A percentile compares a stretch with the other conserved stretches of the same genome.
Conservation (phyloP, 2,329 filamentous ascomycete genomes). For the Alternaria alternata region DNA sequence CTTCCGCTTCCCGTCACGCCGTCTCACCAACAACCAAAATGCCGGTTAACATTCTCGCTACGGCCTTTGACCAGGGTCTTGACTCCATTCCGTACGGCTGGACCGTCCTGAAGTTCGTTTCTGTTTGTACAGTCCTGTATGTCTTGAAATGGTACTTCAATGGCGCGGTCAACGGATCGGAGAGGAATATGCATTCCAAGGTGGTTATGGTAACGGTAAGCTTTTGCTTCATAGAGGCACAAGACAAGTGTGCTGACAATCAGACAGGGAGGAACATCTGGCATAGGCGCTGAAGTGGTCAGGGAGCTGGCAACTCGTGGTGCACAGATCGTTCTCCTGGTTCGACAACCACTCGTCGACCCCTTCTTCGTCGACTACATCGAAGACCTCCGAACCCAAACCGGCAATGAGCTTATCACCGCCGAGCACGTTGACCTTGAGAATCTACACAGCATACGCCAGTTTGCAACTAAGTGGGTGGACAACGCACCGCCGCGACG, state of each 20-base stretch:
- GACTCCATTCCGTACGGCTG: slow-evolving; percentile 63
- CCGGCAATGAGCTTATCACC: slow-evolving; percentile 87
- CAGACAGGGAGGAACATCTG: slow-evolving; percentile 81
- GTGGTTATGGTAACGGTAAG: slow-evolving; percentile 88
- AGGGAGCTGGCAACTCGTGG: slow-evolving; percentile 79
- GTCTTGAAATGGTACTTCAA: slow-evolving; percentile 78
- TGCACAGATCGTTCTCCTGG: slow-evolving; percentile 90
- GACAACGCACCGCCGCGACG: slow-evolving; percentile 90
- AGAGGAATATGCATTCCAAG: slow-evolving; percentile 89
- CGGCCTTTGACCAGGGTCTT: slow-evolving; percentile 64
- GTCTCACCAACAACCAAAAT: slow-evolving; percentile 54
- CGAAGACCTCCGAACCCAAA: slow-evolving; percentile 79
- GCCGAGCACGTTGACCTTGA: slow-evolving; percentile 92
- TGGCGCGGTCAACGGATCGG: slow-evolving; percentile 76
- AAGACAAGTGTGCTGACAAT: slow-evolving; percentile 21
- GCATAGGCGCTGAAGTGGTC: slow-evolving; percentile 82
- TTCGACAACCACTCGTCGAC: slow-evolving; percentile 80
- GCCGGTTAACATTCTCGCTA: slow-evolving; percentile 67
- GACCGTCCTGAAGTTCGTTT: slow-evolving; percentile 61
- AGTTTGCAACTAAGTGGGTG: slow-evolving; percentile 97
- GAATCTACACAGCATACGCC: slow-evolving; percentile 86
- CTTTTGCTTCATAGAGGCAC: not conserved
- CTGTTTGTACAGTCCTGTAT: slow-evolving; percentile 62
- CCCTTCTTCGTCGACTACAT: slow-evolving; percentile 93
- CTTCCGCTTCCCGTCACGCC: slow-evolving; percentile 23